Percentiles rank a stretch among this genome's conserved stretches.
Evolutionary conservation across 73 alveolate species (phyloP).

Genomic region (Halteria grandinella): DNA sequence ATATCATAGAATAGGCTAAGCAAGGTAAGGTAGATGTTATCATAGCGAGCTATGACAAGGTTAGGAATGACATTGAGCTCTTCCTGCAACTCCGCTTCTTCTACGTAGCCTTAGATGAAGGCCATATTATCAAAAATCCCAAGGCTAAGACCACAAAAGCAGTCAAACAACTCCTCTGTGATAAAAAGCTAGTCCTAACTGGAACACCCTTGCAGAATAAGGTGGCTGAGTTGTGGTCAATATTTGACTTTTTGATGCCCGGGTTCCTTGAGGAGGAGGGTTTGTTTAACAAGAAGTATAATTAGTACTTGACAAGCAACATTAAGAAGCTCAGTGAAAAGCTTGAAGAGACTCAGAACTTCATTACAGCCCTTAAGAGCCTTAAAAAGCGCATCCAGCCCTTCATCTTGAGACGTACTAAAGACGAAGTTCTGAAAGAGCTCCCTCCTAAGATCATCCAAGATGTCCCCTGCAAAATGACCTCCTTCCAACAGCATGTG

Average conservation of each 20-base stretch:
- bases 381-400: conserved; percentile 93
- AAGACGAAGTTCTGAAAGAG: conserved; percentile 93
- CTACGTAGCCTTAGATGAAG: conserved; percentile 96
- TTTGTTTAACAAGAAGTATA: conserved; percentile 91
- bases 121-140: conserved; percentile 96
- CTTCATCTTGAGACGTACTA: conserved; percentile 94
- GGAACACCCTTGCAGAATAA: conserved; percentile 99
- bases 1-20: conserved; percentile 13
- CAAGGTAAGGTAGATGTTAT: conserved; percentile 66
- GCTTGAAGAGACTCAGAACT: conserved; percentile 84
- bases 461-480: conserved; percentile 91
- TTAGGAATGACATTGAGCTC: conserved; percentile 67
- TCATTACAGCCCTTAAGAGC: conserved; percentile 81
- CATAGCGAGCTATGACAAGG: conserved; percentile 84
- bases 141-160: conserved; percentile 86
- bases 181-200: conserved; percentile 93
- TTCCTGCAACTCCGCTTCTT: conserved; percentile 71
- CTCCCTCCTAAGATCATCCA: conserved; percentile 97
- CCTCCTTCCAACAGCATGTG: conserved; percentile 67
- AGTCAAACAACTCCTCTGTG: conserved; percentile 80
- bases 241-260: conserved; percentile 98
- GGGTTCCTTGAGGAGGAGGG: conserved; percentile 98
- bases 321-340: conserved; percentile 83
- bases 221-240: conserved; percentile 98
- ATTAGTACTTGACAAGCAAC: conserved; percentile 87